Conservation (phyloP, 2,329 filamentous ascomycete species). For the Fusarium setosum region DNA sequence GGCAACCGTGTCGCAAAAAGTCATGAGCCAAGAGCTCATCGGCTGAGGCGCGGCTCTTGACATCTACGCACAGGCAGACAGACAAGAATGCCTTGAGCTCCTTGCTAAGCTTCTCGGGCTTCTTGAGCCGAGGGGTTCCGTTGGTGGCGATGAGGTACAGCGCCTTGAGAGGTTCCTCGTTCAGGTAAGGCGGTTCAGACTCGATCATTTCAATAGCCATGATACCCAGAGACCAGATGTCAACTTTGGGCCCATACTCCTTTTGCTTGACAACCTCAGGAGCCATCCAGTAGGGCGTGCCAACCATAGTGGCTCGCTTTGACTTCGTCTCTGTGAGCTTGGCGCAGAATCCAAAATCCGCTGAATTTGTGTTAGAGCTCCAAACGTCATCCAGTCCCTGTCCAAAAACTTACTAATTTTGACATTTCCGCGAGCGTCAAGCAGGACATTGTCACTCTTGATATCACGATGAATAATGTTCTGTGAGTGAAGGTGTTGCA, state of each 20-base stretch:
- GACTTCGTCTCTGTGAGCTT: constrained; percentile 97
- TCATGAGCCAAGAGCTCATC: constrained; percentile 91
- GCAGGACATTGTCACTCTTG: constrained; percentile 97
- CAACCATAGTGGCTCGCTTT: constrained; percentile 99
- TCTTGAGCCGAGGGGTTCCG: constrained; percentile 95
- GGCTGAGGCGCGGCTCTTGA: constrained; percentile 92
- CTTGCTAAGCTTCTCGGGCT: constrained; percentile 97
- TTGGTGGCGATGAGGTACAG: constrained; percentile 98
- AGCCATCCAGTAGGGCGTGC: constrained; percentile 99
- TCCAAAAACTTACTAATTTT: constrained; percentile 83
- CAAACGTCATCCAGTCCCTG: not conserved
- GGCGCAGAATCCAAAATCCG: constrained; percentile 98
- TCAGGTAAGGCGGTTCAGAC: constrained; percentile 96
- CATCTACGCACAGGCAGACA: constrained; percentile 95
- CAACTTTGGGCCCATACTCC: constrained; percentile 97
- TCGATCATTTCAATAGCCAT: constrained; percentile 99
- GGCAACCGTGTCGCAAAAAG: constrained; percentile 93
- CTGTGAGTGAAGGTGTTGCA: constrained; percentile 94
- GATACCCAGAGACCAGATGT: constrained; percentile 98
- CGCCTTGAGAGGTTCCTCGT: constrained; percentile 97
- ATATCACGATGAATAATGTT: constrained; percentile 99
- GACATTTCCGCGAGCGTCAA: constrained; percentile 94
- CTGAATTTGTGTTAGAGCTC: constrained; percentile 57
- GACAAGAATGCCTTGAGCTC: constrained; percentile 97
- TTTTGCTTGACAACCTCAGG: constrained; percentile 99